Conservation (phyloP, 192 early-diverging fungal species). For the Backusella sp. region DNA sequence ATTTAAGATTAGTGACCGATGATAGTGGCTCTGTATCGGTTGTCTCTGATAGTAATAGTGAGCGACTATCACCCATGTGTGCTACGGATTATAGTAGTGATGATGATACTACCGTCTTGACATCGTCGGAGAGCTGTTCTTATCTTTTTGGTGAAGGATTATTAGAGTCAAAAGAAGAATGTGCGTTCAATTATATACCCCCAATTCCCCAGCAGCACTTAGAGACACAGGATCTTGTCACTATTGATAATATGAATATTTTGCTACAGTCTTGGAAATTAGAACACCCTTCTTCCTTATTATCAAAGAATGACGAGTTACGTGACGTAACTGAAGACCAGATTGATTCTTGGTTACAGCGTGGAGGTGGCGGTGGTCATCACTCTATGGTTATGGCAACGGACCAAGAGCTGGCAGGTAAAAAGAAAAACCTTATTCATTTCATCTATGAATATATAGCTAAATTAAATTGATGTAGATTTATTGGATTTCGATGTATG, state of each 20-base stretch:
- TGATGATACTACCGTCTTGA: background rate
- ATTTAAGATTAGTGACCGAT: slow-evolving; percentile 7
- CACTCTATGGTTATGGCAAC: slow-evolving; percentile 12
- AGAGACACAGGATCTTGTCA: background rate
- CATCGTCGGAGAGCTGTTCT: background rate
- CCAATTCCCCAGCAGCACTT: background rate
- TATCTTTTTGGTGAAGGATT: background rate
- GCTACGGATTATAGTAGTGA: background rate
- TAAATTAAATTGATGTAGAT: background rate
- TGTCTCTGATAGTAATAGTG: background rate
- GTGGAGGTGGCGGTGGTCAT: background rate
- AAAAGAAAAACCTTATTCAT: background rate
- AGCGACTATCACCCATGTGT: background rate
- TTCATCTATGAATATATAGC: background rate
- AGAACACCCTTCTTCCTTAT: background rate
- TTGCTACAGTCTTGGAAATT: slow-evolving; percentile 11
- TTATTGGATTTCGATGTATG: slow-evolving; percentile 8
- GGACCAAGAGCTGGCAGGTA: slow-evolving; percentile 17
- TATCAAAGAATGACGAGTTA: background rate
- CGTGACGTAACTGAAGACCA: slow-evolving; percentile 15
- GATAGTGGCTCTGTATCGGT: slow-evolving; percentile 9
- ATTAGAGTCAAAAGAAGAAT: background rate
- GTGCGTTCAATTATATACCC: slow-evolving; percentile 9
- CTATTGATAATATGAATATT: slow-evolving; percentile 2
- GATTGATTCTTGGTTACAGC: slow-evolving; percentile 17